Base-by-base conservation (phyloP, 768 basidiomycete species). In the Serendipita sp. region DNA sequence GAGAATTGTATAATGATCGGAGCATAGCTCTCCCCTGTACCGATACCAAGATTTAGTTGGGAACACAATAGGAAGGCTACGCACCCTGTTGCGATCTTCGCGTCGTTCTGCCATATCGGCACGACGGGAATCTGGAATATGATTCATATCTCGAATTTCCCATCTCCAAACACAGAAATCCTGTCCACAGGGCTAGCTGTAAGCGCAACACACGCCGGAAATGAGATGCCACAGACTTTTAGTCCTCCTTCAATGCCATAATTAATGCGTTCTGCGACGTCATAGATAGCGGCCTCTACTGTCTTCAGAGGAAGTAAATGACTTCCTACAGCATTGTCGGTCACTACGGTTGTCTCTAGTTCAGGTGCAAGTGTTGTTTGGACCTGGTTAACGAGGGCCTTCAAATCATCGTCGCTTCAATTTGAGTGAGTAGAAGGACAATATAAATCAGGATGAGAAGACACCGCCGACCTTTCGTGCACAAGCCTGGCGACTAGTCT, bases 141-240 rank as follows among this genome's bases (percentile, higher is more conserved):
- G 86, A 64, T 79, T 76, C 18, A 77, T 68, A 2, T 81, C 78
- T 68, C 81, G 82, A 10, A 88, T 84, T 71, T 95, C 92, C 92
- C 91, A 95, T 62, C 88, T 77, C 90, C 89, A 94, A 23, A 87
- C 75, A 66, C 81, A 84, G 37, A 88, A 73, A n/a, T 80, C 75
- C 66, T 62, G 43, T n/a, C 6, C 4, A 84, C 81, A 13, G 86
- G 84, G 23, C 23, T 23, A 23, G 23, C 23, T 23, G 23, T 23
- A 76, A 69, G 70, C 80, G 87, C 2, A 34, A 60, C 8, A 31
- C 16, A 31, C 27, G 34, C 8, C 0, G 23, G 10, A n/a, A 8
- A 27, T 8, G 1, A 66, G 6, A 6, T 23, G 34, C 43, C 53
- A 52, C 31, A n/a, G n/a, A 52, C 46, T 62, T 75, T 75, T 40